Base-by-base conservation (phyloP, 768 basidiomycete genomes). In the Tephrocybe sp. region DNA sequence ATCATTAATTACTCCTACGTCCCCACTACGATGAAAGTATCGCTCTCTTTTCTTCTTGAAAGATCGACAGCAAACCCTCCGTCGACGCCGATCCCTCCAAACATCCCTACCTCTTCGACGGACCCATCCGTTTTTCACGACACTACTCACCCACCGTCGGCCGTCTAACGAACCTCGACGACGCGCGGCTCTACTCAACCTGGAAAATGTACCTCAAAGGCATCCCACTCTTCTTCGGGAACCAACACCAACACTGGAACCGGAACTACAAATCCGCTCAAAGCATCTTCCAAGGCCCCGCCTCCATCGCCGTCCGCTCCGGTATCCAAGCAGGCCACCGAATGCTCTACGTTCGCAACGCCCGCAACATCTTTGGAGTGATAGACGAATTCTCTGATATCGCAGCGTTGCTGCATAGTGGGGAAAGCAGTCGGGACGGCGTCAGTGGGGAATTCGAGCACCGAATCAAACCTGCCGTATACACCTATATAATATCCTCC, bases 401-500 rank as follows among this genome's bases (percentile, higher is more conserved):
- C 33, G 60, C 76, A 22, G 53, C 61, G n/a, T 62, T 88, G 12
- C 67, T 89, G 42, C 77, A 73, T 24, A 78, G 76, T 3, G 76
- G 73, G 30, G 50, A 49, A n/a, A 50, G 53, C 10, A 42, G 48
- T 25, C 55, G 59, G 12, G 52, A 47, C 9, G 42, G 41, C n/a
- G 31, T n/a, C 1, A 31, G 46, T 39, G n/a, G n/a, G n/a, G 46
- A 55, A 16, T 61, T 60, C 37, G 58, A 60, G 13, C 58, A 69
- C 19, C 79, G 85, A 54, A 76, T 90, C 66, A 89, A 89, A 61
- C 88, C 88, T 37, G 84, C 85, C 0, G 80, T 91, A 19, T 93
- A 92, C 69, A 92, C 91, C 31, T 94, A 92, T 68, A 76, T 92
- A 63, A 83, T 94, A 61, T 79, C 84, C 3, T 69, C 78, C 4